A percentile compares a stretch with the other conserved stretches of the same genome.
These are phyloP conservation scores for Pseudozyma tsukubaensis DNA, from an alignment of 1,284 basidiomycete genomes.

Conservation along the genomic window DNA sequence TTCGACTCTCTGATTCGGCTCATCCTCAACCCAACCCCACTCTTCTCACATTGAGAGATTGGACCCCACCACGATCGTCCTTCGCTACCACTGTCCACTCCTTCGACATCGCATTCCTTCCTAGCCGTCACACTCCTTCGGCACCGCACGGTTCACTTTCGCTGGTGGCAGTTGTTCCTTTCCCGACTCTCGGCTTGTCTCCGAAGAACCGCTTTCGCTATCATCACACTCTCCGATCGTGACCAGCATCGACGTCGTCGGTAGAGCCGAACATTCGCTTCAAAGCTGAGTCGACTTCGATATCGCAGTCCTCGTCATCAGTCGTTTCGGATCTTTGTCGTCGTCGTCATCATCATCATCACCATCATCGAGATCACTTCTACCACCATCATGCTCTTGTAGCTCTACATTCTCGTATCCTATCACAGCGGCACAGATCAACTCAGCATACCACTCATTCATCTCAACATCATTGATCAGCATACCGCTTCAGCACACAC, in stretches of 20 bases:
- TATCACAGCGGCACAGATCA: background rate
- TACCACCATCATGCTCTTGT: slow-evolving; percentile 24
- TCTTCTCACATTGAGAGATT: background rate
- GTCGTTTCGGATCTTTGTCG: slow-evolving; percentile 1
- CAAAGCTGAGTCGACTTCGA: slow-evolving; percentile 23
- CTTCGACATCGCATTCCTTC: slow-evolving; percentile 5
- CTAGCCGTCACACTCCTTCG: slow-evolving; percentile 5
- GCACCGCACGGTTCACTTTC: slow-evolving; percentile 9
- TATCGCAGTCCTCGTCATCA: too few relatives aligned
- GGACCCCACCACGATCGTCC: slow-evolving; percentile 9
- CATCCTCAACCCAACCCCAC: too few relatives aligned
- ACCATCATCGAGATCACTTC: slow-evolving; percentile 15
- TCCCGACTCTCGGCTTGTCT: slow-evolving; percentile 19
- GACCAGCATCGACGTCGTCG: slow-evolving; percentile 8
- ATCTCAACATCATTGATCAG: too few relatives aligned
- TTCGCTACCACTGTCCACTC: too few relatives aligned
- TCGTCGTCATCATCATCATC: slow-evolving; percentile 7
- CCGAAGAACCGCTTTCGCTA: slow-evolving; percentile 4
- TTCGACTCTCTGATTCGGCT: too few relatives aligned
- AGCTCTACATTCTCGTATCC: slow-evolving; percentile 13
- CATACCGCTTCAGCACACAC: too few relatives aligned
- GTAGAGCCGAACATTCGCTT: slow-evolving; percentile 10
- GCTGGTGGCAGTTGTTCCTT: background rate
- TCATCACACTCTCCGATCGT: background rate
- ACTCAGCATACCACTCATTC: background rate